phyloP scores from a whole-genome alignment of 495 filamentous ascomycete genomes.

The Pseudevernia furfuracea region DNA sequence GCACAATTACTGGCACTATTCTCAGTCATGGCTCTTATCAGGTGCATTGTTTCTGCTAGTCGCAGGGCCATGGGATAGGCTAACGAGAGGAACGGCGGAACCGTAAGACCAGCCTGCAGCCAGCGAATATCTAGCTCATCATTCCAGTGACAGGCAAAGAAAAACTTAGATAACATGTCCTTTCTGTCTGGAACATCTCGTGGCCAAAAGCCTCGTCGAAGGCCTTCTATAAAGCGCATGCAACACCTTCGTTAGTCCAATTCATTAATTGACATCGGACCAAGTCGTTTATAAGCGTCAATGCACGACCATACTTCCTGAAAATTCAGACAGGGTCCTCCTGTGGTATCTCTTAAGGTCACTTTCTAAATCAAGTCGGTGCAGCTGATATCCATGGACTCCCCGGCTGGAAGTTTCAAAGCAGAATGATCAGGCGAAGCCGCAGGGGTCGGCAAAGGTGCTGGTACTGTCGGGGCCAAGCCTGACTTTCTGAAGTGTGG shows the following conservation, averaged over 20 bases:
- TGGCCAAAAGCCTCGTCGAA: neutral
- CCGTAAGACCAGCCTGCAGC: neutral
- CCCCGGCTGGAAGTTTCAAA: slow-evolving; percentile 12
- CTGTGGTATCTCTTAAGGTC: neutral
- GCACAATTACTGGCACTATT: neutral
- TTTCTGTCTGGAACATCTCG: neutral
- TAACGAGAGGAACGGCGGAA: neutral
- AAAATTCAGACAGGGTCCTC: neutral
- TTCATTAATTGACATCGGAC: neutral
- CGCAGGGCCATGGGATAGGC: neutral
- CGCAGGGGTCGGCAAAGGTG: slow-evolving; percentile 22
- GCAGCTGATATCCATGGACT: slow-evolving; percentile 16
- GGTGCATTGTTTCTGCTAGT: neutral
- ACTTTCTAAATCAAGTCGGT: slow-evolving; percentile 5
- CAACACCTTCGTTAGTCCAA: neutral
- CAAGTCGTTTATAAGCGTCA: neutral
- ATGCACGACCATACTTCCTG: neutral
- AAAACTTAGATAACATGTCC: slow-evolving; percentile 1
- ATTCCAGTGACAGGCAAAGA: neutral
- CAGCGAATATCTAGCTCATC: neutral
- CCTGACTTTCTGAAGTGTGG: slow-evolving; percentile 53
- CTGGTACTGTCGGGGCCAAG: slow-evolving; percentile 10
- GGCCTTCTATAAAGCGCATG: neutral
- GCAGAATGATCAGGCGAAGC: slow-evolving; percentile 22
- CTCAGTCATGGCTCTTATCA: neutral